A percentile compares a stretch with the other conserved stretches of the same genome.
phyloP scores from a whole-genome alignment of 192 early-diverging fungal genomes.

The Umbelopsis sp. region DNA sequence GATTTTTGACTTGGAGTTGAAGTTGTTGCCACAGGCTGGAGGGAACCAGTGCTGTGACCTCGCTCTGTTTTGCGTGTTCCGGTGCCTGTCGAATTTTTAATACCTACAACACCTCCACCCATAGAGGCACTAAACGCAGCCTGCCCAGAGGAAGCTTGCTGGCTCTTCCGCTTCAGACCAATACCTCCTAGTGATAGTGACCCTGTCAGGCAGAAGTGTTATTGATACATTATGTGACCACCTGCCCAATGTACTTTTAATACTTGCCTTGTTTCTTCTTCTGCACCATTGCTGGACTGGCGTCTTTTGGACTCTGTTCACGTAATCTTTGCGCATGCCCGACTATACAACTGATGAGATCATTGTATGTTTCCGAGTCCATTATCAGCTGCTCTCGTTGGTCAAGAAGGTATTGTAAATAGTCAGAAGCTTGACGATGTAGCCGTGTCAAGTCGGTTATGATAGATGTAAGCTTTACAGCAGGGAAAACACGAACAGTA shows the following conservation, averaged over 20 bases:
- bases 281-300: slow-evolving; percentile 36
- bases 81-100: slow-evolving; percentile 17
- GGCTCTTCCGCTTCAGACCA: neutral
- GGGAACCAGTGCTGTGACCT: neutral
- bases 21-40: neutral
- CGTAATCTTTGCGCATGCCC: slow-evolving; percentile 53
- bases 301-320: slow-evolving; percentile 34
- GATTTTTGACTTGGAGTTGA: slow-evolving; percentile 6
- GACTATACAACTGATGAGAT: slow-evolving; percentile 59
- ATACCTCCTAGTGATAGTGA: slow-evolving; percentile 1
- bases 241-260: neutral
- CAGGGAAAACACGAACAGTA: slow-evolving; percentile 49
- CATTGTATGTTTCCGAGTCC: slow-evolving; percentile 64
- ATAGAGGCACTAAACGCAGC: slow-evolving; percentile 28
- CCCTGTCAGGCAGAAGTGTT: neutral
- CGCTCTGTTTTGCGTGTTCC: neutral
- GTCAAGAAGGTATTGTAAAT: slow-evolving; percentile 56
- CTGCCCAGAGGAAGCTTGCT: neutral
- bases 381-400: slow-evolving; percentile 62
- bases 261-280: slow-evolving; percentile 35
- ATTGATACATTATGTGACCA: neutral
- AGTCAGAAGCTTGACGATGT: slow-evolving; percentile 53
- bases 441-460: slow-evolving; percentile 46
- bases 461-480: slow-evolving; percentile 50
- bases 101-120: slow-evolving; percentile 40